These are phyloP conservation scores for Tetradesmus obliquus DNA, from an alignment of 139 green algal species.

Conservation along the genomic window DNA sequence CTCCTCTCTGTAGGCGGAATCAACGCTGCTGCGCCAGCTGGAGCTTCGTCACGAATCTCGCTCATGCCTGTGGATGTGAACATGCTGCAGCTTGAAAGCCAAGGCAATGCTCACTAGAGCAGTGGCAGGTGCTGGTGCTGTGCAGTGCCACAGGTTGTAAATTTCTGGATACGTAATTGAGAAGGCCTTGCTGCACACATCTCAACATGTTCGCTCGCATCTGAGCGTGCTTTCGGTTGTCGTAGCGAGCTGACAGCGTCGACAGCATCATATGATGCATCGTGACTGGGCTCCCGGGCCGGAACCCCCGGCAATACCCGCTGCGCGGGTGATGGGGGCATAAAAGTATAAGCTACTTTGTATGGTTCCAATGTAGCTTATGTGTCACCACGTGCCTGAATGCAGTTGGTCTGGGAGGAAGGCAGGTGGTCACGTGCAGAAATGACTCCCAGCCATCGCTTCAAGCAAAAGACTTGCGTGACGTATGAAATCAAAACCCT, in stretches of 20 bases:
- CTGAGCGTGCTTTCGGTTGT: too few relatives aligned
- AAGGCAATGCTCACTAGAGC: background rate
- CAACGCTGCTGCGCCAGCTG: background rate
- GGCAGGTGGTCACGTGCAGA: background rate
- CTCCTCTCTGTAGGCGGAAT: constrained; percentile 13
- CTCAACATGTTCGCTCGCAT: too few relatives aligned
- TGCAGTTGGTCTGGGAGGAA: background rate
- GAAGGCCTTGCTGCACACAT: too few relatives aligned
- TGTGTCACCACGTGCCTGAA: too few relatives aligned
- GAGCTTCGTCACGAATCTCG: background rate
- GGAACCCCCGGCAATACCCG: background rate
- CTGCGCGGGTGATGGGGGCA: too few relatives aligned
- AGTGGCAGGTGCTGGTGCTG: background rate
- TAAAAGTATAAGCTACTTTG: too few relatives aligned
- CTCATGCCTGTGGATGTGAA: background rate
- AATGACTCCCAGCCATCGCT: background rate
- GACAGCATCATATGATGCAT: background rate
- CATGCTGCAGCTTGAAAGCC: background rate
- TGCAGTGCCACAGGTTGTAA: too few relatives aligned
- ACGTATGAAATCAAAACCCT: too few relatives aligned
- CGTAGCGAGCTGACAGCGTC: too few relatives aligned
- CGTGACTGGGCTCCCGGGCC: background rate
- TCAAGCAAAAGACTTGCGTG: too few relatives aligned
- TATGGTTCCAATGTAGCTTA: too few relatives aligned
- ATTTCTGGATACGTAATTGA: too few relatives aligned